Base-by-base conservation (phyloP, 441 rosid species). In the Euphorbia celastroides region DNA sequence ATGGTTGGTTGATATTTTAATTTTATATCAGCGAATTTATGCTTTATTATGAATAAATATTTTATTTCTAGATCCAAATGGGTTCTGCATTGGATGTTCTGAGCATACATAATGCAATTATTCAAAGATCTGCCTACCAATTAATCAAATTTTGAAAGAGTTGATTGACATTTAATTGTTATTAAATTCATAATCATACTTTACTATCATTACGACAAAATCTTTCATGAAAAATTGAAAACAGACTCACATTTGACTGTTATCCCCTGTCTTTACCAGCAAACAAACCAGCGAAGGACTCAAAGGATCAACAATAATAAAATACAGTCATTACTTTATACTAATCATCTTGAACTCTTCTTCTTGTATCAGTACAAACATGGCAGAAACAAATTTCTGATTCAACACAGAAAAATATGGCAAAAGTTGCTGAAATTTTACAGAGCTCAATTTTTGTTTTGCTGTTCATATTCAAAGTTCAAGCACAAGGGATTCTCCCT, bases 401-500 rank as follows among this genome's bases (percentile, higher is more conserved):
- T 19, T 51, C 26, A 25, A 51, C 22, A 51, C 56, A 5, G 22
- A 51, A 51, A 19, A 7, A 6, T n/a, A 60, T 34, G 63, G 46
- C 63, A 60, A 60, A 2, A 60, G 8, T 60, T 32, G 11, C 44
- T 60, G 27, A 34, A 60, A 11, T 32, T 32, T 60, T 17, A 34
- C 27, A 19, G 27, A 60, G 27, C 23, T 60, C 63, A 34, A 32
- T 36, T 60, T 32, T 60, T 12, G 34, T 34, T 60, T n/a, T 19
- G 20, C 14, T 60, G 63, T 7, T 60, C 52, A 17, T 54, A 17
- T 27, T 46, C 57, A 42, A 28, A 44, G 67, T 48, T 46, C 14
- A 63, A 23, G 67, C 67, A 17, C 67, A 63, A 30, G 66, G 50
- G 36, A 73, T 75, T 86, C 69, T 67, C 52, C 69, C 32, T 25